Base-by-base conservation (phyloP, 192 early-diverging fungal genomes). In the Mortierella antarctica region DNA sequence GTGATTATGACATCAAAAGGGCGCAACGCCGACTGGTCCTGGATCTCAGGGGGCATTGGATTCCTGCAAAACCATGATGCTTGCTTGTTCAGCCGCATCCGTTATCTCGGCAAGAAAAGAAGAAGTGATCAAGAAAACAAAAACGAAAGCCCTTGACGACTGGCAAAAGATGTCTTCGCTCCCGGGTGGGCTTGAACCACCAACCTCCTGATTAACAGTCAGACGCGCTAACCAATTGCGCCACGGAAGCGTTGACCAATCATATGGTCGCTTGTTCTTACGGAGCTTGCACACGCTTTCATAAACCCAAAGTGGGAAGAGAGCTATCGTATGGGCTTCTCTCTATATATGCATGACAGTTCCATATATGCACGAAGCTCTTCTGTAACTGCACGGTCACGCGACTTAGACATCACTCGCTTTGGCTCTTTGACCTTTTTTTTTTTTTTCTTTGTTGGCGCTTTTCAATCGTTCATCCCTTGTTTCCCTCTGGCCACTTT, bases 121-220 rank as follows among this genome's bases (percentile, higher is more conserved):
- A 17, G 17, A 11, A 50, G 1, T 17, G n/a, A 31, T 7, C 40
- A 47, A 61, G 44, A 41, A 13, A 31, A 10, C 63, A 63, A 71
- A 49, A 62, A 73, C 48, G 71, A 50, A 46, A 44, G 17, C 82
- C 18, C 14, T 14, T 12, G 49, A 63, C 21, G 8, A 0, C 31
- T 23, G 60, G 2, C 39, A 55, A 66, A 56, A 55, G 40, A 66
- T 23, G 18, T 31, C 31, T 31, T 31, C 65, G 85, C 86, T 86
- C 86, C 85, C 67, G 83, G 86, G 85, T 84, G 83, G 86, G 86
- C 85, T 87, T 63, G 86, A 87, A 87, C 86, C 83, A 85, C 85
- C 86, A 88, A 88, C 86, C 86, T 88, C 86, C 82, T 83, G 86
- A 84, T 88, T 88, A 88, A 88, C 86, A 88, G 86, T 84, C 86